Evolutionary conservation across 768 basidiomycete species (phyloP), one percentile per base, ranked within the genome.

Genomic region (Thelephora ganbajun): DNA sequence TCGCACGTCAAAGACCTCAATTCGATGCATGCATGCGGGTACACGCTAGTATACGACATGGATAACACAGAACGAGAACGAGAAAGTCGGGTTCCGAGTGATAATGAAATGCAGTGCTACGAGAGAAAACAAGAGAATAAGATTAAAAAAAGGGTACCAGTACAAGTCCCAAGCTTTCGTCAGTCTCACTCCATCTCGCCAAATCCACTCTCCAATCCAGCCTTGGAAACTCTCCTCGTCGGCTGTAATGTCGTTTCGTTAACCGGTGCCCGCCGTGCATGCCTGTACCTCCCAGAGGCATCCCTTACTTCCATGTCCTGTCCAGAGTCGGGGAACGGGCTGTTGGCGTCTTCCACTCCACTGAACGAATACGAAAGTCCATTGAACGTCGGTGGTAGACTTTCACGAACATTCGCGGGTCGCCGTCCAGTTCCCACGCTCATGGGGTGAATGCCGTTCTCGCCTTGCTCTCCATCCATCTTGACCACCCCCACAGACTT

Each of bases 241-340:
- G 92, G 92, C 61, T 94, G 91, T 53, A 94, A 63, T 33, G 92
- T 94, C 37, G 68, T 81, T 63, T 88, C 83, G 58, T 93, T 75
- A 22, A 93, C 90, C 2, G 92, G 91, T 23, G 89, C 88, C 39
- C 82, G 72, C 53, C 91, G 72, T 47, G 83, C 82, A 65, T 93
- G 92, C 42, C 89, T 68, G 66, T 92, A 94, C 48, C 91, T 74
- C 45, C 92, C 92, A 53, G 71, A 73, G 12, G 76, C 73, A 60
- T 94, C 91, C 61, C 83, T 83, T 48, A 96, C 79, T 68, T 96
- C 92, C 73, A 83, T 71, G 66, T 94, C 87, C 66, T 89, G 81
- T 26, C 76, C 80, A 6, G 73, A 71, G 59, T 81, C 77, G 4
- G 57, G 23, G 61, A 55, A 11, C 59, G 59, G 43, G 69, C 70